Base-by-base conservation (phyloP, 331 rosid species). In the Ulmus americana region DNA sequence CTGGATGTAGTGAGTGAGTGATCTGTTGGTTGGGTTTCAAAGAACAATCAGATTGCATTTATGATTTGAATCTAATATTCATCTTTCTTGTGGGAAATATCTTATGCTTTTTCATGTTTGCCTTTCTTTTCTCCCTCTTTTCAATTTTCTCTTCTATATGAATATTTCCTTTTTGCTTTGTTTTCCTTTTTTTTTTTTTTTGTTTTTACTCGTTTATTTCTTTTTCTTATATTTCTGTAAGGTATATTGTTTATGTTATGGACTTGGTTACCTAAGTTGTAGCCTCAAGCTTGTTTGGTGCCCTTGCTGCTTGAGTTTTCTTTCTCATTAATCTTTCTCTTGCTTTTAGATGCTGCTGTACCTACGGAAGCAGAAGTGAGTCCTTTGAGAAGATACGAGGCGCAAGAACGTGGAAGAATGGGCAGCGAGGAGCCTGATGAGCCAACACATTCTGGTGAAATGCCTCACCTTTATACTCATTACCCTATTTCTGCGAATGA, bases 391-490 rank as follows among this genome's bases (percentile, higher is more conserved):
- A 82, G 79, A 65, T 64, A 70, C 16, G 81, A 59, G 74, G 61
- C 80, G 46, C 87, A 76, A 62, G 90, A 80, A 35, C 86, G 76
- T 71, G 84, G 79, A 82, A 80, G 85, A 84, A 74, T 84, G 73
- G 82, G 91, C 70, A 70, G 80, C 45, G 95, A 82, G 74, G 95
- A 85, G 59, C 87, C 72, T 66, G 88, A 84, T 61, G 97, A 85
- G 56, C 54, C 86, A 62, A 70, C 74, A 70, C 75, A 75, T 78
- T 89, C 94, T 20, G 77, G 88, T 52, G 95, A 85, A 68, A 85
- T 77, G 81, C 69, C 86, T 71, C 97, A 82, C 69, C 84, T 69
- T 45, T 87, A 84, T 78, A 73, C 51, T 13, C 88, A 67, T 41
- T 88, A 85, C 62, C 86, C 77, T 66, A 70, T 76, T 62, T 70